Evolutionary conservation across 257 asterid genomes (phyloP).

Genomic region (Solanum gracilifrons): DNA sequence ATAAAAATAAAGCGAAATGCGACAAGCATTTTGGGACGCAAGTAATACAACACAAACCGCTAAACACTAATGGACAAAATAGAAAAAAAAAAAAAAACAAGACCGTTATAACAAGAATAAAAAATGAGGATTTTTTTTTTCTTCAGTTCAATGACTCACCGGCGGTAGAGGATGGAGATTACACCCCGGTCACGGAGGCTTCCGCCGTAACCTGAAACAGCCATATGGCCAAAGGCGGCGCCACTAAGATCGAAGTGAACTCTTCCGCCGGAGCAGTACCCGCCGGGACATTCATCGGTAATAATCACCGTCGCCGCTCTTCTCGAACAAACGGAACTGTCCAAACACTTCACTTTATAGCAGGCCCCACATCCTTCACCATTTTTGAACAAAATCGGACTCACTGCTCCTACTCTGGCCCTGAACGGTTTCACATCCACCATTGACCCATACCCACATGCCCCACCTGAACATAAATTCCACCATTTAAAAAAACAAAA

Average conservation of each 20-base stretch:
- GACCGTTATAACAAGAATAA: not conserved
- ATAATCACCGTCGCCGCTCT: slow-evolving; percentile 87
- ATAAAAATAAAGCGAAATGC: fast-evolving
- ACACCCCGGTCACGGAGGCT: slow-evolving; percentile 83
- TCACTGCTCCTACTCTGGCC: slow-evolving; percentile 95
- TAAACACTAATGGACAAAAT: not conserved
- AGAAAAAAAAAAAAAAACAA: not conserved
- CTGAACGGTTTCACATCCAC: slow-evolving; percentile 90
- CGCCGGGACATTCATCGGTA: slow-evolving; percentile 94
- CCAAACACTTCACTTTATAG: slow-evolving; percentile 74
- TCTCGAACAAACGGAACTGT: slow-evolving; percentile 74
- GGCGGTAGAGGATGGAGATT: slow-evolving; percentile 59
- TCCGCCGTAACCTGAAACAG: slow-evolving; percentile 58
- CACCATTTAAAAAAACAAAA: not conserved
- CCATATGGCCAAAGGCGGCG: slow-evolving; percentile 92
- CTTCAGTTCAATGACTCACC: slow-evolving; percentile 24
- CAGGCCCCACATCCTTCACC: slow-evolving; percentile 99
- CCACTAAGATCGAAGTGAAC: slow-evolving; percentile 91
- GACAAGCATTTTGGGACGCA: fast-evolving
- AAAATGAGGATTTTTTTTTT: not conserved
- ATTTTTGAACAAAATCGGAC: slow-evolving; percentile 77
- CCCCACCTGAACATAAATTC: slow-evolving; percentile 40
- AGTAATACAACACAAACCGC: not conserved
- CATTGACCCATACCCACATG: slow-evolving; percentile 87
- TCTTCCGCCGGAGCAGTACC: slow-evolving; percentile 52